Evolutionary conservation across 2,329 filamentous ascomycete species (phyloP).

Genomic region (Colletotrichum sansevieriae): DNA sequence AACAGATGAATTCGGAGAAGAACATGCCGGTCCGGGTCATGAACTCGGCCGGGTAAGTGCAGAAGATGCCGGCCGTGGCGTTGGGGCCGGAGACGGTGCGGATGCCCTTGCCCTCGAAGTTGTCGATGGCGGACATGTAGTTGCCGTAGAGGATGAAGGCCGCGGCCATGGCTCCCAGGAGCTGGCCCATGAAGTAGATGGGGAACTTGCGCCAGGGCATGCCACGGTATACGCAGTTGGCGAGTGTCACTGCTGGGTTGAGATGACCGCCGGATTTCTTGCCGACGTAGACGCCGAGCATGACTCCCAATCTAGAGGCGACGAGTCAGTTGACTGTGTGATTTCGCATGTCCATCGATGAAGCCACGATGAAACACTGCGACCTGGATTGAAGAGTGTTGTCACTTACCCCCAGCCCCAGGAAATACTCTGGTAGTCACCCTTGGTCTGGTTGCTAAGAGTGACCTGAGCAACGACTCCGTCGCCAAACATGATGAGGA

Average conservation of each 20-base stretch:
- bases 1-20: constrained; percentile 79
- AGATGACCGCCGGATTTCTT: constrained; percentile 77
- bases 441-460: constrained; percentile 64
- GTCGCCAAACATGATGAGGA: constrained; percentile 77
- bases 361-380: constrained; percentile 16
- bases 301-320: constrained; percentile 68
- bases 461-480: constrained; percentile 79
- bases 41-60: constrained; percentile 77
- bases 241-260: constrained; percentile 78
- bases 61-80: constrained; percentile 78
- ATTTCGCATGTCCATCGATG: constrained; percentile 17
- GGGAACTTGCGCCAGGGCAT: constrained; percentile 79
- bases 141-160: constrained; percentile 71
- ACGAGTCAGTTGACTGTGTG: constrained; percentile 17
- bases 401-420: constrained; percentile 63
- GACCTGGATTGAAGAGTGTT: background rate
- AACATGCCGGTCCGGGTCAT: constrained; percentile 76
- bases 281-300: constrained; percentile 76
- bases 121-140: constrained; percentile 74
- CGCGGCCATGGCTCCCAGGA: constrained; percentile 75
- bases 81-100: constrained; percentile 72
- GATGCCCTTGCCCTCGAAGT: constrained; percentile 71
- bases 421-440: constrained; percentile 63
- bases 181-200: constrained; percentile 74
- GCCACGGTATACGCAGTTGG: constrained; percentile 76